Percentiles rank a stretch among this genome's conserved stretches.
phyloP scores from a whole-genome alignment of 2,329 filamentous ascomycete species.

The Stachybotrys chartarum region DNA sequence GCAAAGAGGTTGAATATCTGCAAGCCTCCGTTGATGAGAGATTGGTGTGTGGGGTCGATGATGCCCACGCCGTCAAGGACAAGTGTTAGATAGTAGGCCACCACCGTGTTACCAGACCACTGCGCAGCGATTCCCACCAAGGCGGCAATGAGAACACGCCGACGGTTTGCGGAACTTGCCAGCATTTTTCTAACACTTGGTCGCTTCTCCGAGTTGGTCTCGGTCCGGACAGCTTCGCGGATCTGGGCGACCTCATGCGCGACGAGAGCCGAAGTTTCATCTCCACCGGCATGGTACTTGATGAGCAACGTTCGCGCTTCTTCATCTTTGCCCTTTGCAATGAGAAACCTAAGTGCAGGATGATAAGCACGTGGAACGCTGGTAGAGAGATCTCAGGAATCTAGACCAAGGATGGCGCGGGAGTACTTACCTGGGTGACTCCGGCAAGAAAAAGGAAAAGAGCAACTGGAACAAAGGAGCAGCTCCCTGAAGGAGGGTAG shows the following conservation, averaged over 20 bases:
- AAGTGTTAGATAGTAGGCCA: constrained; percentile 26
- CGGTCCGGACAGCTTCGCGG: background rate
- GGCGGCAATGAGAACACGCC: background rate
- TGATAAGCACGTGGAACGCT: too few species aligned
- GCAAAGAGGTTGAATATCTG: constrained; percentile 31
- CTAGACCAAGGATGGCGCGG: background rate
- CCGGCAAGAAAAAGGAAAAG: constrained; percentile 2
- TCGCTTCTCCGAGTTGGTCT: background rate
- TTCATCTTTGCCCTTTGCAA: background rate
- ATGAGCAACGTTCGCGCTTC: background rate
- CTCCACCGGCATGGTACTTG: background rate
- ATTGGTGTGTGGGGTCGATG: constrained; percentile 27
- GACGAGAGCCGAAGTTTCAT: background rate
- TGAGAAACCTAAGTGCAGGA: too few species aligned
- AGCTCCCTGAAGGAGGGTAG: constrained; percentile 4
- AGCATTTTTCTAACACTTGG: too few species aligned
- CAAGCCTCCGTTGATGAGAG: constrained; percentile 15
- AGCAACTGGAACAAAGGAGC: background rate
- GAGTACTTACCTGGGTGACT: background rate
- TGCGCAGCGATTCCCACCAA: background rate
- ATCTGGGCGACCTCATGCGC: background rate
- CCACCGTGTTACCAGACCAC: background rate
- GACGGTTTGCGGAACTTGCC: background rate
- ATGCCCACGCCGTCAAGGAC: constrained; percentile 33
- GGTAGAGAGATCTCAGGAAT: too few species aligned